A percentile compares a stretch with the other conserved stretches of the same genome.
phyloP scores from a whole-genome alignment of 306 rosid genomes.

The Sesbania bispinosa region DNA sequence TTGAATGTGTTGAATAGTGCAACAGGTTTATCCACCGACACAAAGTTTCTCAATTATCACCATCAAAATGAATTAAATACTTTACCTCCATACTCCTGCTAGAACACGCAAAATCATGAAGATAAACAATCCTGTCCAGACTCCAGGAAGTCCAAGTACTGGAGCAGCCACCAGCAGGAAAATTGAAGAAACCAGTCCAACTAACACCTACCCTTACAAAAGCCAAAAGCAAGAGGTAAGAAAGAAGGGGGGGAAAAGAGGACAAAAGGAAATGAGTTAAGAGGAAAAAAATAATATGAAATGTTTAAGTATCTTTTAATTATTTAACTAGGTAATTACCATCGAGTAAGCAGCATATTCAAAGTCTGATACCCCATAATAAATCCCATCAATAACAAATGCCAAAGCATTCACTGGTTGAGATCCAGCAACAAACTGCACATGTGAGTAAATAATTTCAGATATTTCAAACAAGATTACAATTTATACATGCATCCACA shows the following conservation, averaged over 20 bases:
- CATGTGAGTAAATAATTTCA: constrained; percentile 12
- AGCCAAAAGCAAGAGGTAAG: neutral
- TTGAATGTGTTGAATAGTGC: constrained; percentile 6
- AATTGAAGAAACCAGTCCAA: constrained; percentile 62
- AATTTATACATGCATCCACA: constrained; percentile 10
- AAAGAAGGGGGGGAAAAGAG: neutral
- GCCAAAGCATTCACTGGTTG: constrained; percentile 95
- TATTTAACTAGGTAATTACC: constrained; percentile 45
- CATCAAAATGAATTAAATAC: constrained; percentile 10
- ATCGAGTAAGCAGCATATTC: constrained; percentile 88
- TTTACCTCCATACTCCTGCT: constrained; percentile 87
- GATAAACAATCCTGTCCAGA: constrained; percentile 86
- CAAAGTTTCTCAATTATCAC: neutral
- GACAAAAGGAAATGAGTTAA: constrained; percentile 2
- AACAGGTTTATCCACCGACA: neutral
- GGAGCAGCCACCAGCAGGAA: constrained; percentile 72
- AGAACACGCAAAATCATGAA: constrained; percentile 83
- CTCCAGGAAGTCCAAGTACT: constrained; percentile 76
- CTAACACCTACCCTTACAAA: constrained; percentile 49
- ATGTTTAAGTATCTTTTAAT: no score
- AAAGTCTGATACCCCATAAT: constrained; percentile 93
- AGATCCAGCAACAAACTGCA: constrained; percentile 92
- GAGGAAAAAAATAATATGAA: neutral
- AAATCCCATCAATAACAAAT: constrained; percentile 90
- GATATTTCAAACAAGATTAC: constrained; percentile 24